Evolutionary conservation across 2,329 filamentous ascomycete genomes (phyloP).

Genomic region (Fusarium sambucinum): DNA sequence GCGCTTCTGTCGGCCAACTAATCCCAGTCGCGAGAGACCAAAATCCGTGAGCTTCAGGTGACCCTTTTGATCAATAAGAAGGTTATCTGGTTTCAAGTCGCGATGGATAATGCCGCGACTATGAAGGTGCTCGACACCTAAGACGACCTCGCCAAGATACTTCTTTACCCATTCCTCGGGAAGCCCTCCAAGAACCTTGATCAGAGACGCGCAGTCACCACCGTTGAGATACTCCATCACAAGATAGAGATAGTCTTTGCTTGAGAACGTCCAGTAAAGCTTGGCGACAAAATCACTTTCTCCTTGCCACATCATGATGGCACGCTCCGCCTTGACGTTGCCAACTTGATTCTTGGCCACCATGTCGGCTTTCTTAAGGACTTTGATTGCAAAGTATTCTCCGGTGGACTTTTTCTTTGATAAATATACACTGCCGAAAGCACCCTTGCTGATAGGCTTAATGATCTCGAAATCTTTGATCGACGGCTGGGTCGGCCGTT

Average conservation of each 20-base stretch:
- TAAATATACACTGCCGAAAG: constrained; percentile 96
- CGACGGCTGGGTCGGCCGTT: constrained; percentile 89
- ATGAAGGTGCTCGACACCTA: constrained; percentile 97
- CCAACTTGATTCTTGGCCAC: constrained; percentile 99
- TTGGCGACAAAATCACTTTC: constrained; percentile 99
- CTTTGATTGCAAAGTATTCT: constrained; percentile 98
- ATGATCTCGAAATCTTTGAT: constrained; percentile 99
- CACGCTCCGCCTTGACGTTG: constrained; percentile 97
- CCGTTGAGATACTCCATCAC: constrained; percentile 99
- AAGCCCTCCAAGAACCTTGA: constrained; percentile 91
- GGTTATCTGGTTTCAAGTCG: constrained; percentile 96
- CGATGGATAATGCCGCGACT: constrained; percentile 95
- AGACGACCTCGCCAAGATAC: constrained; percentile 93
- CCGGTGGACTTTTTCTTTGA: constrained; percentile 99
- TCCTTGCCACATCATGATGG: constrained; percentile 99
- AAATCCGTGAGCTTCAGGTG: constrained; percentile 98
- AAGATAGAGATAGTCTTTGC: constrained; percentile 97
- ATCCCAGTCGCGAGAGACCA: constrained; percentile 94
- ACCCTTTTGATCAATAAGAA: constrained; percentile 95
- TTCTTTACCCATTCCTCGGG: constrained; percentile 99
- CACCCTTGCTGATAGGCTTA: constrained; percentile 98
- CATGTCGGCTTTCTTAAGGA: constrained; percentile 99
- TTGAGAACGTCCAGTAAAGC: constrained; percentile 99
- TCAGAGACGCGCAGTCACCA: constrained; percentile 94
- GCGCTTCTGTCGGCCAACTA: constrained; percentile 95